phyloP scores from a whole-genome alignment of 139 green algal genomes.

The Tetraselmis chui region DNA sequence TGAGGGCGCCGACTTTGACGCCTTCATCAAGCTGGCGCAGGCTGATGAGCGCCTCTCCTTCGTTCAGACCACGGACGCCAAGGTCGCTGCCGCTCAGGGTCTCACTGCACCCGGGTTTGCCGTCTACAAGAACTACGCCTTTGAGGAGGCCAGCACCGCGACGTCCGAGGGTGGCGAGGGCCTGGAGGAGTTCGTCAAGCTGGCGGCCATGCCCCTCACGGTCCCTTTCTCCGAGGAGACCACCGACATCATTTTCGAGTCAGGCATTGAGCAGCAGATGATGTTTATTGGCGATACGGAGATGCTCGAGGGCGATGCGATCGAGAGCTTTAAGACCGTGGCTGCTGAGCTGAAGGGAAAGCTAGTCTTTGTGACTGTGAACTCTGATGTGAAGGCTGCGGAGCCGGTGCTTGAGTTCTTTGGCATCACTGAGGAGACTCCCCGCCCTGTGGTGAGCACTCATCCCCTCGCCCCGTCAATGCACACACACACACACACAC shows the following conservation, averaged over 20 bases:
- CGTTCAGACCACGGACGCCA: constrained; percentile 49
- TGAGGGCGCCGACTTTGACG: constrained; percentile 44
- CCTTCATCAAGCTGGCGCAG: constrained; percentile 46
- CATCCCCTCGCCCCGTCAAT: not conserved
- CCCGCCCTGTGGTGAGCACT: not conserved
- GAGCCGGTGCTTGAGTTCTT: constrained; percentile 78
- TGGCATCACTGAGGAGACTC: constrained; percentile 41
- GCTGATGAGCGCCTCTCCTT: constrained; percentile 57
- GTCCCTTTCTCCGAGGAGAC: constrained; percentile 65
- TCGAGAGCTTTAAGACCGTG: constrained; percentile 6
- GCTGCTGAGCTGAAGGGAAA: constrained; percentile 41
- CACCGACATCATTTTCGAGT: constrained; percentile 66
- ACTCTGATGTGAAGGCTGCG: constrained; percentile 14
- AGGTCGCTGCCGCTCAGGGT: constrained; percentile 58
- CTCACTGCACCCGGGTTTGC: constrained; percentile 38
- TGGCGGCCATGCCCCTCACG: constrained; percentile 20
- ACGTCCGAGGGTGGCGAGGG: constrained; percentile 14
- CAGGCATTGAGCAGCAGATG: constrained; percentile 59
- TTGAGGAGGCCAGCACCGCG: constrained; percentile 11
- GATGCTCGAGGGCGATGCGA: not conserved
- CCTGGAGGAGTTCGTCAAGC: constrained; percentile 14
- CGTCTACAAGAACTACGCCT: constrained; percentile 59
- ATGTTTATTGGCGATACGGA: not conserved
- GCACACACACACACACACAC: too few relatives aligned
- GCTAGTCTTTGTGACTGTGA: constrained; percentile 60